Base-by-base conservation (phyloP, 2,329 filamentous ascomycete genomes). In the Pestalotiopsis sp. region DNA sequence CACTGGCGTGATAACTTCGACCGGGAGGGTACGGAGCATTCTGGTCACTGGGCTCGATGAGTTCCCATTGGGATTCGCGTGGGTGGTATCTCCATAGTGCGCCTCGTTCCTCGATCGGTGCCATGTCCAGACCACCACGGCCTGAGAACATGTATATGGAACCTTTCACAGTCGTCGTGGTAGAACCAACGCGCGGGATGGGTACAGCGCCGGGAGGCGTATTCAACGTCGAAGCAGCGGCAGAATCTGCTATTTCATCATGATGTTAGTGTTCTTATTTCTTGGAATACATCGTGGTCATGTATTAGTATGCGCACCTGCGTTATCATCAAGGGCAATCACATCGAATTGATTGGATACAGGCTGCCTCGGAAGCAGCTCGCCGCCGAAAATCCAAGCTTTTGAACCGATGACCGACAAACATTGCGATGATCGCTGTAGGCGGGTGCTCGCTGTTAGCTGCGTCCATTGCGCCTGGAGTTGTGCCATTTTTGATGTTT, bases 131-230 rank as follows among this genome's bases (percentile, higher is more conserved):
- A 6, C 89, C 89, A 2, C 89, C 89, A 2, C 89, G 86, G 6
- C 90, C 90, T 4, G 88, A 90, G 78, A 91, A 92, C 45, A 91
- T 65, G 72, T 89, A 91, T 25, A 91, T 79, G 0, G 80, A 83
- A 3, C 79, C 78, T 66, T 83, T 73, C 6, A 90, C 69, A 0
- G 79, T 76, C 0, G 85, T 78, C 4, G 83, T 82, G 0, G 88
- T 82, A 5, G 84, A 80, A 23, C 90, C 89, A 1, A 92, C 88
- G 0, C 90, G 84, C 0, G 89, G 83, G 0, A 80, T 20, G 25
- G 23, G 12, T 52, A 7, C 45, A 17, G 45, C n/a, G 20, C 61
- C 25, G 14, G 27, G 6, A 52, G n/a, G 45, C 9, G 9, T 20
- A 4, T 6, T 4, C 17, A 52, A 52, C 5, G 45, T 52, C 17